Evolutionary conservation across 2,329 filamentous ascomycete genomes (phyloP), one percentile per base, ranked within the genome.

Genomic region (Fusarium tjaetaba): DNA sequence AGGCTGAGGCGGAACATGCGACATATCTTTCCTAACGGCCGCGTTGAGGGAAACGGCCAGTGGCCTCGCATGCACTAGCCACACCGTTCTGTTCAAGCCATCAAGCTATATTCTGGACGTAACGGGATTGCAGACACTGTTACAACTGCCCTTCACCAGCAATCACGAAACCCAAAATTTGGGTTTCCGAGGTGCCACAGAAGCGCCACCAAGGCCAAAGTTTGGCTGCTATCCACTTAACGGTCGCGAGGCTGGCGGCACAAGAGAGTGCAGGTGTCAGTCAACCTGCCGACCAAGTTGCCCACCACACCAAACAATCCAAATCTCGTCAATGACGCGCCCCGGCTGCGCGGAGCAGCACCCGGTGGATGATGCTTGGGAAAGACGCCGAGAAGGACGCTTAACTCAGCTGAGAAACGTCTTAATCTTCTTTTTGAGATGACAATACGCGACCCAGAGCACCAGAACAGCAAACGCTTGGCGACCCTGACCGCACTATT

Each of bases 361-460:
- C 55, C 72, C 67, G 61, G 68, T 71, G 64, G 68, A 65, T 70
- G 62, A 73, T 73, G 65, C 72, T 57, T 68, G 65, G 75, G 63
- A 63, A 69, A 69, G 66, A 57, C 68, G 70, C 61, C 61, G 63
- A 72, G 49, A 60, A 65, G 20, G 68, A 74, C 75, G 76, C 75
- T 75, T 77, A 67, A 76, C 76, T 76, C 66, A 77, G 76, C 72
- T 73, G 69, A 77, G 75, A 60, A 77, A 70, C 69, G 56, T 66
- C 61, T 53, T 68, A 58, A 24, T 52, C 64, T 73, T 48, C 16
- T 65, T 73, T 52, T 59, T 48, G 46, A 62, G 34, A 39, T 65
- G 59, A 67, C 58, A 65, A 70, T 57, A 57, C 70, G 62, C 59
- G 43, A 64, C 60, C 58, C 53, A 68, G 60, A 61, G 52, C 63